Evolutionary conservation across 345 rosid species (phyloP).

Genomic region (Conringia planisiliqua): DNA sequence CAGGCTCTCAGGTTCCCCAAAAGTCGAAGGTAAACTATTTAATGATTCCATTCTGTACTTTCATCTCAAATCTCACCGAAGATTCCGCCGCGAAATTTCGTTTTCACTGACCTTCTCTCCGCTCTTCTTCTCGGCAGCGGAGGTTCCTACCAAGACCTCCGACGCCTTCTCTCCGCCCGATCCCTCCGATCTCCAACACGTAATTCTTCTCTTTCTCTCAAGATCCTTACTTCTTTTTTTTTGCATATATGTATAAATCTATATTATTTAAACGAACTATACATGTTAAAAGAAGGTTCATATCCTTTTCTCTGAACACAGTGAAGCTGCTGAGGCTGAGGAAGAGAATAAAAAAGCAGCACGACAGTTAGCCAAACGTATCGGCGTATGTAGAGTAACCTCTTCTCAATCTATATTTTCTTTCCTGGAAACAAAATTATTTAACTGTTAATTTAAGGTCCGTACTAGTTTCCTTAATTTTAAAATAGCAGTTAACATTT

Average conservation of each 20-base stretch:
- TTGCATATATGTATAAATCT: not conserved
- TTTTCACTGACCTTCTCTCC: slow-evolving; percentile 11
- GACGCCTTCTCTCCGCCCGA: slow-evolving; percentile 8
- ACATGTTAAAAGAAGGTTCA: not conserved
- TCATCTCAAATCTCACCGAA: not conserved
- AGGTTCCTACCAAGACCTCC: slow-evolving; percentile 21
- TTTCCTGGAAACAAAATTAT: not conserved
- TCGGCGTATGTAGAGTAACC: slow-evolving; percentile 13
- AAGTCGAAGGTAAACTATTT: slow-evolving; percentile 15
- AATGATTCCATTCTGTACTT: not conserved
- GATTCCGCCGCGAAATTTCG: not conserved
- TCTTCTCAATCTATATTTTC: not conserved
- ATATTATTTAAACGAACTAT: not conserved
- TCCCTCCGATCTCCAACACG: not conserved
- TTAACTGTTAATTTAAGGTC: not conserved
- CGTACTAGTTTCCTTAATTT: not conserved
- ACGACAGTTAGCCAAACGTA: slow-evolving; percentile 5
- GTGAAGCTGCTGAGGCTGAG: slow-evolving; percentile 24
- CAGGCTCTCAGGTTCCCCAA: slow-evolving; percentile 1
- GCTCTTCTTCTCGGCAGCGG: slow-evolving; percentile 22
- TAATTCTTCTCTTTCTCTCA: not conserved
- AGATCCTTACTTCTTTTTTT: not conserved
- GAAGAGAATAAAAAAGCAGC: slow-evolving; percentile 24
- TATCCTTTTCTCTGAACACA: slow-evolving; percentile 8
- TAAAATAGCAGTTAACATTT: not conserved